Percentiles rank a stretch among this genome's conserved stretches.
phyloP scores from a whole-genome alignment of 768 basidiomycete species.

The Lanmaoa rubissima region DNA sequence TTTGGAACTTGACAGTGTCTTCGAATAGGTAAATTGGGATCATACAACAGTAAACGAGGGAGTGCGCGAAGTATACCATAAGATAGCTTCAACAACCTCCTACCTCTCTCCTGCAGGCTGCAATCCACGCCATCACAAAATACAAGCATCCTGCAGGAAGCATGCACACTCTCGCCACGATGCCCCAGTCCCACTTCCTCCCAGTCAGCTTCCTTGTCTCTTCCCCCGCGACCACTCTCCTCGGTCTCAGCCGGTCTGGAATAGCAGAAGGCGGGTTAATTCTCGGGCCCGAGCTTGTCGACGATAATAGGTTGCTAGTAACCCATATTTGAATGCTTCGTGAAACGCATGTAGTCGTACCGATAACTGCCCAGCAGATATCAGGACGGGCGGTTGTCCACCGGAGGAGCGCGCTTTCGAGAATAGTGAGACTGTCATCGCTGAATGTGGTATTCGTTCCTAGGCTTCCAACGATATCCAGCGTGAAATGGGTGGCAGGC shows the following conservation, averaged over 20 bases:
- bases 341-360: conserved; percentile 81
- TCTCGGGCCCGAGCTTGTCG: conserved; percentile 7
- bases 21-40: not conserved
- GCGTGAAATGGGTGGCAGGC: conserved; percentile 87
- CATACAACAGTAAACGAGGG: not conserved
- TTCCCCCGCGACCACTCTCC: conserved; percentile 12
- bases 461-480: conserved; percentile 59
- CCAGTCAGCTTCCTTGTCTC: conserved; percentile 37
- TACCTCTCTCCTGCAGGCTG: conserved; percentile 41
- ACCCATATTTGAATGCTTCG: conserved; percentile 93
- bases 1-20: not conserved
- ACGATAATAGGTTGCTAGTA: conserved; percentile 71
- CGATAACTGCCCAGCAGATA: conserved; percentile 88
- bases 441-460: conserved; percentile 17
- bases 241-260: conserved; percentile 25
- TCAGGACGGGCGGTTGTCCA: conserved; percentile 66
- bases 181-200: conserved; percentile 79
- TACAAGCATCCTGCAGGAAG: conserved; percentile 75
- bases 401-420: conserved; percentile 31
- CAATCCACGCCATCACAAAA: conserved; percentile 76
- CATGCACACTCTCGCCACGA: conserved; percentile 66
- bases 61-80: not conserved
- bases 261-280: conserved; percentile 1
- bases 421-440: conserved; percentile 7
- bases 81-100: conserved; percentile 20